Conservation (phyloP, 306 rosid genomes). For the Castanospermum australe region DNA sequence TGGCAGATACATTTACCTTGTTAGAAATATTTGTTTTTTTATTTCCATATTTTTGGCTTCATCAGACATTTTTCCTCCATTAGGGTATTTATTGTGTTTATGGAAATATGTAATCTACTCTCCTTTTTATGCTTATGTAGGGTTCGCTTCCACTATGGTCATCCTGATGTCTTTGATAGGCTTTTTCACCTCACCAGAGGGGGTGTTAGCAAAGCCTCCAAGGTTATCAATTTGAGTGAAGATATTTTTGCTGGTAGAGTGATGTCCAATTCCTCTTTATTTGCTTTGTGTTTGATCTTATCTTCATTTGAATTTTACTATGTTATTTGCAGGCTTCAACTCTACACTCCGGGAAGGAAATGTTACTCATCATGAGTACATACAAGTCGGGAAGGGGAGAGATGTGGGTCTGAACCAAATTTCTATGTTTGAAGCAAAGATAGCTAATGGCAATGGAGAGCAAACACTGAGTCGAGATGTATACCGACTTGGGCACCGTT, state of each 20-base stretch:
- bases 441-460: conserved; percentile 98
- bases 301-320: conserved; percentile 2
- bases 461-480: conserved; percentile 95
- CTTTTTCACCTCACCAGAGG: conserved; percentile 96
- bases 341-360: conserved; percentile 98
- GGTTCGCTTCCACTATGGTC: conserved; percentile 99
- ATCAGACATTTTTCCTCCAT: background rate
- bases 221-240: conserved; percentile 96
- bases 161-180: conserved; percentile 96
- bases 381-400: conserved; percentile 98
- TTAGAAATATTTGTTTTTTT: background rate
- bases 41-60: background rate
- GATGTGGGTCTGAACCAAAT: conserved; percentile 99
- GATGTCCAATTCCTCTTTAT: background rate
- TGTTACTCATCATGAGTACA: conserved; percentile 97
- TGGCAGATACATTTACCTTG: background rate
- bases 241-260: conserved; percentile 94
- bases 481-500: conserved; percentile 96
- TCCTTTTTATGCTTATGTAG: conserved; percentile 42
- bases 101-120: background rate
- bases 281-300: background rate
- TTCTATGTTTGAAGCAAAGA: conserved; percentile 97
- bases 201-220: conserved; percentile 96
- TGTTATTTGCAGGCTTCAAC: conserved; percentile 71
- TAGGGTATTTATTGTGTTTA: background rate